Evolutionary conservation across 164 flowering plant genomes (phyloP).

Genomic region (Stephania yunnanensis): DNA sequence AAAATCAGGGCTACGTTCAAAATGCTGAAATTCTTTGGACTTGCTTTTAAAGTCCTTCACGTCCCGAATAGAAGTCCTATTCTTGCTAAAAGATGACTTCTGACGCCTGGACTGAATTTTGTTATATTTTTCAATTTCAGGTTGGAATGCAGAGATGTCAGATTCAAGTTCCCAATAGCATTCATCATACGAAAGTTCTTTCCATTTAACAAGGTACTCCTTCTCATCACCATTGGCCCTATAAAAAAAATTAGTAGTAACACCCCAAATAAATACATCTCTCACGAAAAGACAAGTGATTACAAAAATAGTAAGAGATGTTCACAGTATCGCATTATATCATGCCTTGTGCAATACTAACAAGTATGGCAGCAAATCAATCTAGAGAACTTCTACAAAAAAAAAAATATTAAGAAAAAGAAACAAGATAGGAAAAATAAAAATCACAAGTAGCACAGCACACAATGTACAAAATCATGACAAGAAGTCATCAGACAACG

Average conservation of each 20-base stretch:
- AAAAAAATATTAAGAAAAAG: neutral
- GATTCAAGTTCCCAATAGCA: constrained; percentile 90
- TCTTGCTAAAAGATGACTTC: constrained; percentile 40
- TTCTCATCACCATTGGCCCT: constrained; percentile 65
- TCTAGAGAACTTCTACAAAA: neutral
- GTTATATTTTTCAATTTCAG: constrained; percentile 72
- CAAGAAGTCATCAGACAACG: neutral
- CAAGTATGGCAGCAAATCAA: neutral
- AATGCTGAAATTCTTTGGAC: constrained; percentile 81
- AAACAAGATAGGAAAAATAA: neutral
- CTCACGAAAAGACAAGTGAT: neutral
- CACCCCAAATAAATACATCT: neutral
- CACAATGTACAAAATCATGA: neutral
- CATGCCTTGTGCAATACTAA: neutral
- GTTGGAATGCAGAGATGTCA: constrained; percentile 76
- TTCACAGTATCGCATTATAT: neutral
- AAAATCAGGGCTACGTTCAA: constrained; percentile 78
- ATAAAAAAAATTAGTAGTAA: constrained; percentile 12
- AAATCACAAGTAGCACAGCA: neutral
- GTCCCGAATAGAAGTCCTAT: constrained; percentile 44
- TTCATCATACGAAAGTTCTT: constrained; percentile 89
- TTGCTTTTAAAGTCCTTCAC: constrained; percentile 43
- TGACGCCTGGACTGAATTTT: constrained; percentile 45
- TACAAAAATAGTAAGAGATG: neutral
- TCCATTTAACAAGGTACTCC: constrained; percentile 93